Evolutionary conservation across 2,329 filamentous ascomycete genomes (phyloP), one percentile per base, ranked within the genome.

Genomic region (Penicillium corylophilum): DNA sequence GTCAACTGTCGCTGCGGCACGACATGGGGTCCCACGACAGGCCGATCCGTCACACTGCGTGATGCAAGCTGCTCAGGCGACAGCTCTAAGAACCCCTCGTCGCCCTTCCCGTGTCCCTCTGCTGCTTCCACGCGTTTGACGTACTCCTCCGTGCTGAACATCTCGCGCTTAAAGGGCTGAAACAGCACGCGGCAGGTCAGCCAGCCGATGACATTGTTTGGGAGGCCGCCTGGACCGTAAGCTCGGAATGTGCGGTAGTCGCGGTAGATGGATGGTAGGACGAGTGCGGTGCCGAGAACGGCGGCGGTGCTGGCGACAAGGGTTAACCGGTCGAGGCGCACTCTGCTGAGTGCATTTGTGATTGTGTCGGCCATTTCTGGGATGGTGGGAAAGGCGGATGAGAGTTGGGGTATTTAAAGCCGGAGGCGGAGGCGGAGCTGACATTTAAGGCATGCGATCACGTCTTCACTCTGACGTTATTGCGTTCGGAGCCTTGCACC

Each of bases 151-250:
- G 68, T 69, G n/a, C 58, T 58, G 40, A 69, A 44, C 61, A 64
- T 64, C n/a, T 70, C 66, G 12, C 55, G 42, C 13, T 46, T 47
- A 31, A 66, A 62, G 1, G 66, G 66, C 26, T 62, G 55, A 23
- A 65, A 57, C 1, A 67, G 38, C 24, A 62, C 40, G 13, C 55
- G 59, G 28, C 60, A 60, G 8, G 61, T 35, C 12, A 72, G 40
- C 68, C 70, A 74, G 41, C 72, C 72, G 23, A 69, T 28, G 12
- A 64, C 31, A 52, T 74, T 74, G 49, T 70, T 63, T 2, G 71
- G 71, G 2, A 64, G 48, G 0, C 72, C 72, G 6, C 71, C 71
- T 1, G 61, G 66, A 1, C 71, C 71, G 38, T 74, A 68, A n/a
- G 64, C 64, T 12, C 64, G 54, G 56, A 68, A 75, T 26, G 58